Evolutionary conservation across 2,329 filamentous ascomycete genomes (phyloP).

Genomic region (Corynespora cassiicola): DNA sequence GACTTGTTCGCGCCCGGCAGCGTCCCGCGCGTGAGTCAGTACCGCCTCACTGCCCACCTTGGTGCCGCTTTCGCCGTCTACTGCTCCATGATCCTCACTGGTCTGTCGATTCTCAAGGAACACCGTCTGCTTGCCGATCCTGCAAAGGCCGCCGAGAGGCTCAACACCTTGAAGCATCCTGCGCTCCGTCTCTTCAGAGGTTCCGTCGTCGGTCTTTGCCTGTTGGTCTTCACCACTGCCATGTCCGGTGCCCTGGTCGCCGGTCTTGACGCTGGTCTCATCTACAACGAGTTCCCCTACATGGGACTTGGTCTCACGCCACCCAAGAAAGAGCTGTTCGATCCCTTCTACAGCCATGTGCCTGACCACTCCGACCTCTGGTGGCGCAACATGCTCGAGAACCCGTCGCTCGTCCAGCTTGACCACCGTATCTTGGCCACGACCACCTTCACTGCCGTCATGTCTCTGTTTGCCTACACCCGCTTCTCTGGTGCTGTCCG

Average conservation of each 20-base stretch:
- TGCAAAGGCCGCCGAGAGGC: constrained; percentile 63
- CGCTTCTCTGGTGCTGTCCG: constrained; percentile 72
- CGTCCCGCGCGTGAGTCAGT: constrained; percentile 92
- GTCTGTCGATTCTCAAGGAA: constrained; percentile 81
- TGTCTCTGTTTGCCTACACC: constrained; percentile 82
- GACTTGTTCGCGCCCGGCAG: constrained; percentile 91
- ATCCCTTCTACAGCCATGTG: constrained; percentile 82
- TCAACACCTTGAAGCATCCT: constrained; percentile 68
- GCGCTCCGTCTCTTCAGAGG: constrained; percentile 76
- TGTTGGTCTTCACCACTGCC: constrained; percentile 84
- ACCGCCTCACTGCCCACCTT: constrained; percentile 87
- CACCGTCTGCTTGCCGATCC: constrained; percentile 74
- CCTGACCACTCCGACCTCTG: constrained; percentile 82
- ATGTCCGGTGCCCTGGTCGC: constrained; percentile 95
- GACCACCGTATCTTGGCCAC: constrained; percentile 93
- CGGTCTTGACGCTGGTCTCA: constrained; percentile 92
- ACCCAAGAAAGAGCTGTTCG: constrained; percentile 81
- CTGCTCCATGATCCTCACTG: constrained; percentile 90
- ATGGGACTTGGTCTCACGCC: constrained; percentile 89
- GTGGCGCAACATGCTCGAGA: constrained; percentile 98
- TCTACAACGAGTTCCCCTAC: constrained; percentile 98
- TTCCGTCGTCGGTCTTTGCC: constrained; percentile 72
- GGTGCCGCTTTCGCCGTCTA: constrained; percentile 93
- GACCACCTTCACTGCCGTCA: constrained; percentile 82
- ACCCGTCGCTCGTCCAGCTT: constrained; percentile 92